phyloP scores from a whole-genome alignment of 331 rosid genomes.

The Erythrophleum ivorense region DNA sequence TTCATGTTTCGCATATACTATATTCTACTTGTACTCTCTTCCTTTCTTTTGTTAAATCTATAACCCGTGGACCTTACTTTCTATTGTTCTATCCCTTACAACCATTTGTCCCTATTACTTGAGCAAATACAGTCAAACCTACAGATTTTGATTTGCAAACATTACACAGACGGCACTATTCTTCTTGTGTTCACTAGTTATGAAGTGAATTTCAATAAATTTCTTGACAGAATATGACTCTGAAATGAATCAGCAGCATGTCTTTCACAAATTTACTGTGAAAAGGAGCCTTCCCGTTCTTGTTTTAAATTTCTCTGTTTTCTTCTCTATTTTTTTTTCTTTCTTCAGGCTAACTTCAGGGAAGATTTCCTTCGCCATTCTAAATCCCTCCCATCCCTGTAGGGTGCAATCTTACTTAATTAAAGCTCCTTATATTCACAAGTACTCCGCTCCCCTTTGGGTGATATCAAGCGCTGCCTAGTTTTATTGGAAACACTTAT shows the following conservation, averaged over 20 bases:
- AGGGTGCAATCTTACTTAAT: constrained; percentile 2
- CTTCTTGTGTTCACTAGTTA: constrained; percentile 7
- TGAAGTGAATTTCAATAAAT: constrained; percentile 23
- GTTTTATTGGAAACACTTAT: background rate
- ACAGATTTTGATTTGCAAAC: constrained; percentile 12
- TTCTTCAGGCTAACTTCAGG: constrained; percentile 8
- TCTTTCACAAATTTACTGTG: constrained; percentile 11
- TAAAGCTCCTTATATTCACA: background rate
- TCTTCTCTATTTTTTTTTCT: background rate
- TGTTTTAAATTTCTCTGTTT: background rate
- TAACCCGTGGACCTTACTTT: constrained; percentile 1
- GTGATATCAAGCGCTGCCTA: background rate
- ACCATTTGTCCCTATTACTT: constrained; percentile 26
- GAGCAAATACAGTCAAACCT: constrained; percentile 12
- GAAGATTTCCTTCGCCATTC: constrained; percentile 22
- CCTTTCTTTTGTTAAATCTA: background rate
- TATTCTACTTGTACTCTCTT: background rate
- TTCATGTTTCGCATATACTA: background rate
- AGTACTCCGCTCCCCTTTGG: background rate
- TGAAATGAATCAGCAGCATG: background rate
- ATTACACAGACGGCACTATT: background rate
- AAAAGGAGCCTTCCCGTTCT: background rate
- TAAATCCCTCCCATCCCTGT: constrained; percentile 11
- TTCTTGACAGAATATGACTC: constrained; percentile 12
- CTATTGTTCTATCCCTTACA: constrained; percentile 4